Base-by-base conservation (phyloP, 352 stramenopile genomes). In the Globisporangium nunn region DNA sequence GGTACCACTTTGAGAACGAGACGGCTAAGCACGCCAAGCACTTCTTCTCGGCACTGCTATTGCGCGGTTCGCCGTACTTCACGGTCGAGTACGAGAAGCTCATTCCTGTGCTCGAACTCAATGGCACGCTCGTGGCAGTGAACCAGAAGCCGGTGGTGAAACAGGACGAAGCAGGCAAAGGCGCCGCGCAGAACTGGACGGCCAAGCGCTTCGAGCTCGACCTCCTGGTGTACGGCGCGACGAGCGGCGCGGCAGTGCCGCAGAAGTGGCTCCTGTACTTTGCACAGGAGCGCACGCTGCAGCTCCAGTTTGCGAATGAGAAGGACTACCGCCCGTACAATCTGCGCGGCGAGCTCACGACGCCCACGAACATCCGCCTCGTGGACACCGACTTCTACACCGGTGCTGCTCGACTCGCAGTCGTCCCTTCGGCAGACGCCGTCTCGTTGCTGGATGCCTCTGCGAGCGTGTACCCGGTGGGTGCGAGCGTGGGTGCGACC, bases 211-310 rank as follows among this genome's bases (percentile, higher is more conserved):
- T 93, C 54, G 81, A 91, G 48, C 56, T 94, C 15, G 81, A 87
- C 23, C 49, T 85, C 7, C 64, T 78, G 14, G 75, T 92, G 30
- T 88, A 89, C 61, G 75, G 77, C n/a, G 56, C 78, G 17, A 57
- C 60, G 17, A n/a, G 58, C 23, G 45, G 55, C 23, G 30, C 56
- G 0, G 57, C 58, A 2, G 50, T 47, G 15, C 56, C 55, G 18
- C 78, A 91, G 53, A 89, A 78, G 58, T 91, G 81, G 81, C 43
- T 89, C 29, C 39, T 91, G 37, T 89, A 89, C 70, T 91, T 91
- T 63, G 81, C 73, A 1, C 66, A 70, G 45, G 58, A 70, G 46
- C 78, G 81, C 35, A 91, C 81, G 29, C 63, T 91, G 31, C 70
- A 76, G 52, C 66, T 91, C 15, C 78, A 88, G 56, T 72, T 84